Base-by-base conservation (phyloP, 495 filamentous ascomycete genomes). In the Glutinoglossum americanum region DNA sequence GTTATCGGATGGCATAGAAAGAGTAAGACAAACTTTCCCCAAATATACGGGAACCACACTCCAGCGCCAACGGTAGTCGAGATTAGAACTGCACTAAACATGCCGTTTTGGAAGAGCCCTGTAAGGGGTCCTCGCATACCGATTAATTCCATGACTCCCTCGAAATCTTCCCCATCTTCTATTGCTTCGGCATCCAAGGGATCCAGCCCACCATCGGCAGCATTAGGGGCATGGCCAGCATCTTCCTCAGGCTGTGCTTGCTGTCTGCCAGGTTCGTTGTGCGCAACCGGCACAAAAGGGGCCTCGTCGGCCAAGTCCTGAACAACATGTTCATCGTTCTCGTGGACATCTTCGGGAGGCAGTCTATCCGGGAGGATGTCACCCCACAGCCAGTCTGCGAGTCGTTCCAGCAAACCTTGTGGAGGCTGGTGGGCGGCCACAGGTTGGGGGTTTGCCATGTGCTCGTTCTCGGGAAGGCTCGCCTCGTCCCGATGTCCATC, bases 131-230 rank as follows among this genome's bases (percentile, higher is more conserved):
- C 92, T 62, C 94, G 85, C 84, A 99, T 92, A 53, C 92, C 92
- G 35, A 99, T 82, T 11, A 99, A 76, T 65, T 99, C 92, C 73
- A 97, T 77, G 53, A 99, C 86, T 6, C 92, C 92, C 66, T 99
- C 92, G n/a, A 99, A 79, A 63, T 99, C 92, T 68, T 99, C 92
- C 10, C 83, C 87, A 61, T 94, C 89, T 56, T 97, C 92, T 35
- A 78, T 69, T 35, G 70, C 76, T 60, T 80, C 78, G 49, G 69
- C 63, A 56, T 79, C 76, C 54, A 84, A 81, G 5, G 72, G 66
- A 63, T 84, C 80, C 32, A 77, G 48, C 10, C 71, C 79, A 26
- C 71, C 74, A 57, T 73, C 70, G 28, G 68, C 70, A 28, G 71
- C 57, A 58, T 53, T 53, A 25, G 19, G 62, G 8, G 48, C 59